Evolutionary conservation across 352 stramenopile genomes (phyloP), one percentile per base, ranked within the genome.

Genomic region (Pythium grandisporangium): DNA sequence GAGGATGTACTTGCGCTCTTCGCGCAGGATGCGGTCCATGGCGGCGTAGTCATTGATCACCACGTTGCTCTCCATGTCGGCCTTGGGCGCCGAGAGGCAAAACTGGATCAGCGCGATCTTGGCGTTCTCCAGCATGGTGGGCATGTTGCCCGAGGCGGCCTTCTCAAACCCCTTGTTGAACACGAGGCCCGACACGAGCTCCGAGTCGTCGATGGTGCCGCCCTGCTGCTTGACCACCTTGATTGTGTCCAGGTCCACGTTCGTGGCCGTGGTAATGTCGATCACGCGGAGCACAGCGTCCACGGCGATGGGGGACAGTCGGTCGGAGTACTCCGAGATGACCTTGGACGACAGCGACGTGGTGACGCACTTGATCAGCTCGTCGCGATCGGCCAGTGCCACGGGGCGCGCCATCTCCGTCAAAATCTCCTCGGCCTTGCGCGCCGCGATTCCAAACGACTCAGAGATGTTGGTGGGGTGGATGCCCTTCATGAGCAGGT

Each of bases 51-150:
- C 96, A 48, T 89, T 97, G 42, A 99, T 97, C 26, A 99, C 95
- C n/a, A 99, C 96, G 59, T 98, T 99, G 75, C 98, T 99, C 67
- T 99, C 96, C 88, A 99, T 99, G 70, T 99, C 97, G 11, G 96
- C 98, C 77, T 99, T 99, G 25, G 96, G 96, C 22, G 96, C 96
- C 30, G 89, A 98, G 6, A 99, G 76, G 57, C 95, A 98, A 65
- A 99, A 99, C 71, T 99, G 96, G 66, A 99, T 97, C n/a, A 99
- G 70, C 20, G 92, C 96, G 61, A 99, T 97, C 70, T 99, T 99
- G 55, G 97, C 96, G 66, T 99, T 98, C 54, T 97, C 81, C 50
- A 99, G 92, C n/a, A 49, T 86, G 20, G 63, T 64, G 5, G 73
- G 54, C 12, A 67, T 59, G 13, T 73, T 50, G 26, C 61, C 40